Percentiles rank a stretch among this genome's conserved stretches.
These are phyloP conservation scores for Taiozyma sp. DNA, from an alignment of 1,139 yeast species.

Conservation along the genomic window DNA sequence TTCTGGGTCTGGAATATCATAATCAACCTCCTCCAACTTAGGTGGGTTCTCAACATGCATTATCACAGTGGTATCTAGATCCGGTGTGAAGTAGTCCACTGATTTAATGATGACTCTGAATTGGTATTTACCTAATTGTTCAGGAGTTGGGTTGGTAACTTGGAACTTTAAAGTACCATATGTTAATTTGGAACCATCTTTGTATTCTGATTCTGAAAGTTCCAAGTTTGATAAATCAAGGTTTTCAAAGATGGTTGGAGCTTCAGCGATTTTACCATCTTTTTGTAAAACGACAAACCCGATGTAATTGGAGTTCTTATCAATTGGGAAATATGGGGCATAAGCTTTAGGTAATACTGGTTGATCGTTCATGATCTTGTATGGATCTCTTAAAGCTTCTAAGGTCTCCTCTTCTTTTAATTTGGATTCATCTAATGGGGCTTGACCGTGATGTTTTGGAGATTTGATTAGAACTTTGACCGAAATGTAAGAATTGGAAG, in stretches of 20 bases:
- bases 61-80: slow-evolving; percentile 59
- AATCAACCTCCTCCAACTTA: slow-evolving; percentile 33
- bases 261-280: slow-evolving; percentile 74
- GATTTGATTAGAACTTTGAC: slow-evolving; percentile 74
- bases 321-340: slow-evolving; percentile 71
- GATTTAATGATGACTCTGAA: slow-evolving; percentile 63
- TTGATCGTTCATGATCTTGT: slow-evolving; percentile 54
- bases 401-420: slow-evolving; percentile 47
- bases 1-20: slow-evolving; percentile 60
- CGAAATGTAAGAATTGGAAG: slow-evolving; percentile 66
- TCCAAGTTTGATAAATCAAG: slow-evolving; percentile 51
- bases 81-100: slow-evolving; percentile 65
- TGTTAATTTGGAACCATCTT: slow-evolving; percentile 30
- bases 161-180: slow-evolving; percentile 74
- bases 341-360: slow-evolving; percentile 59
- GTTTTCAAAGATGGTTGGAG: slow-evolving; percentile 51
- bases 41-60: slow-evolving; percentile 57
- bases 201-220: slow-evolving; percentile 45
- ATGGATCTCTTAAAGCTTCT: slow-evolving; percentile 69
- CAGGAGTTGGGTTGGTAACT: slow-evolving; percentile 67
- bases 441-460: slow-evolving; percentile 52
- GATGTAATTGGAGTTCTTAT: slow-evolving; percentile 54
- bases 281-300: slow-evolving; percentile 65
- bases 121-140: slow-evolving; percentile 50
- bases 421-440: slow-evolving; percentile 24